These are phyloP conservation scores for Pseudomassariella vexata DNA, from an alignment of 2,329 filamentous ascomycete species.

Conservation along the genomic window DNA sequence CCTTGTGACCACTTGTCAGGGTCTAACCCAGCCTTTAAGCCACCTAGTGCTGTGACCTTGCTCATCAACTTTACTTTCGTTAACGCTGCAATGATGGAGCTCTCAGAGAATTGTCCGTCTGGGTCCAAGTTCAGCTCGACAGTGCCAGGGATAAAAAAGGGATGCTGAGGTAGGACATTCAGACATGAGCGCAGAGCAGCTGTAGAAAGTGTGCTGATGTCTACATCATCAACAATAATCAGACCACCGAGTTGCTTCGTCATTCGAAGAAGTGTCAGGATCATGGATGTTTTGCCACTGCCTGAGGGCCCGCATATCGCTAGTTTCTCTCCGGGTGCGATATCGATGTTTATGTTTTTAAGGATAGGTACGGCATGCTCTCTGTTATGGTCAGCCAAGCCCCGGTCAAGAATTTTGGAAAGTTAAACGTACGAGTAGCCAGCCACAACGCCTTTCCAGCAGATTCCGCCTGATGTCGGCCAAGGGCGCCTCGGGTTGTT, in stretches of 20 bases:
- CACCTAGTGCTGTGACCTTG: slow-evolving; percentile 2
- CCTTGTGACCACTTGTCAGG: slow-evolving; percentile 1
- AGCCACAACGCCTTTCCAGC: slow-evolving; percentile 7
- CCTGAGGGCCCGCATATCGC: slow-evolving; percentile 1
- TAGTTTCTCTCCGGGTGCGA: neutral
- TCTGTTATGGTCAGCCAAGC: neutral
- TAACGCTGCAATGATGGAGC: slow-evolving; percentile 1
- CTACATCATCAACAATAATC: slow-evolving; percentile 3
- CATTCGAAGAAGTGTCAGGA: slow-evolving; percentile 1
- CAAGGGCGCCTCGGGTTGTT: neutral
- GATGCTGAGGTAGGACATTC: slow-evolving; percentile 2
- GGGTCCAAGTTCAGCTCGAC: slow-evolving; percentile 1
- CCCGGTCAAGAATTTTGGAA: too few species aligned
- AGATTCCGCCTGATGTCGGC: slow-evolving; percentile 5
- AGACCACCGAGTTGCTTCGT: neutral
- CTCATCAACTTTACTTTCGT: slow-evolving; percentile 1
- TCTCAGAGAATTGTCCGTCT: slow-evolving; percentile 1
- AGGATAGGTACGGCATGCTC: neutral
- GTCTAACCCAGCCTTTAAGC: slow-evolving; percentile 1
- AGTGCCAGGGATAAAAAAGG: neutral
- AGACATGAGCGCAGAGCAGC: neutral
- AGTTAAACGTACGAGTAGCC: slow-evolving; percentile 11
- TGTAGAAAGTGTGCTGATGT: slow-evolving; percentile 2
- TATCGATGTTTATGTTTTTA: neutral
- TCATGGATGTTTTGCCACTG: slow-evolving; percentile 2